Base-by-base conservation (phyloP, 2,329 filamentous ascomycete species). In the Chalaropsis thielavioides region DNA sequence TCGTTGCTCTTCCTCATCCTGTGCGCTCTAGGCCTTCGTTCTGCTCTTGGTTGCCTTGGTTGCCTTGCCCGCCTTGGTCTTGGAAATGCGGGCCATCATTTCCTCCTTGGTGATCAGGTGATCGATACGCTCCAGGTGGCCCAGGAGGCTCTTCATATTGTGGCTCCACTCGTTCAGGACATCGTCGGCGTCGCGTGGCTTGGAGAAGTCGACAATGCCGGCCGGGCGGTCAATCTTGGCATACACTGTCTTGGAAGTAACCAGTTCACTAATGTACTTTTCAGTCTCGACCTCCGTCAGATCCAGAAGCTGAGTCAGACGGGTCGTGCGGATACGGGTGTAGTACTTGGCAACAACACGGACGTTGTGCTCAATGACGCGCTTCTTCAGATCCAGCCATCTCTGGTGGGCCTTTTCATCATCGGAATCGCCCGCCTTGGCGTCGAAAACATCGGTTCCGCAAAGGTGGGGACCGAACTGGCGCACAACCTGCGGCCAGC, bases 51-150 rank as follows among this genome's bases (percentile, higher is more conserved):
- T 70, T 69, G 19, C 72, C 75, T 70, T 77, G 76, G 17, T 70
- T 69, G 19, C 72, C 72, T 72, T 78, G 76, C 43, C 72, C 70
- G 51, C 35, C 70, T 75, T 75, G 65, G 41, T 64, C 59, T 69
- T 69, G 19, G 67, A 65, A 72, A 99, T 97, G 67, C 92, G 83
- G 49, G 94, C 94, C 94, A 99, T 99, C 94, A 99, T 99, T 81
- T 99, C 94, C 78, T 99, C 94, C 81, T 97, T 97, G 64, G 95
- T 99, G 72, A 99, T 99, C 72, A 99, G 81, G 75, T 99, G 94
- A 73, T 99, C 94, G 68, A 99, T 95, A 68, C 91, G 83, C 80
- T 96, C 91, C 72, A 96, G 74, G 64, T 92, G 77, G 11, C 90
- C 90, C 69, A 96, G 77, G 71, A 96, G 77, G 73, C 87, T 92